Base-by-base conservation (phyloP, 2,329 filamentous ascomycete genomes). In the Aspergillus texensis region DNA sequence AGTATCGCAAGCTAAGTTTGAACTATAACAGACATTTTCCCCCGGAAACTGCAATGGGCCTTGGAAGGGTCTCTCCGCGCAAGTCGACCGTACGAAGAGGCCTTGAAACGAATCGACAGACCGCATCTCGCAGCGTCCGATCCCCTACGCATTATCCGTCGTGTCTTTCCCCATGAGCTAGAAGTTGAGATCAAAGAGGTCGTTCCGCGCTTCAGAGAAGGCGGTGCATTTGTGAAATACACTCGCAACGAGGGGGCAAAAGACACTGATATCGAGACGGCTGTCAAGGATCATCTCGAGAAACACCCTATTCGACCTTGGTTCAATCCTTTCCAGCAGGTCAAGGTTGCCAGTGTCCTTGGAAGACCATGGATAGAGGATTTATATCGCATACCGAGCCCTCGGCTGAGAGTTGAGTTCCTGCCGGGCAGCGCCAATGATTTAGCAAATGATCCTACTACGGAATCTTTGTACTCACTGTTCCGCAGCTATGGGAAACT, bases 361-460 rank as follows among this genome's bases (percentile, higher is more conserved):
- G 95, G 95, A 11, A 88, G 89, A 26, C 95, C 95, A 0, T 99
- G 95, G 95, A 85, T 98, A 3, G 95, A 98, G 73, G 95, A 99
- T 74, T 81, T 99, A 32, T 91, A 93, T 69, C 87, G 93, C 8
- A 89, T 93, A 57, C 95, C 95, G 0, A 92, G 89, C 62, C 84
- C 83, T 46, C 85, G 91, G 32, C 73, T 99, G 43, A 91, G 88
- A 69, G 88, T 97, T 26, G 94, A 98, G 73, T 98, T 97, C 67
- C 84, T 94, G 9, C 88, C 93, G 4, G 86, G 87, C 0, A 85
- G 85, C 30, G 85, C 92, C 0, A 93, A 91, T n/a, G 84, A 82
- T 1, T 84, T 89, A 61, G 89, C 89, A 0, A 88, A 89, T 8
- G 93, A 97, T 70, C 80, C 98, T 21, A 92, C 91, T 0, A 93